Conservation (phyloP, 1,139 yeast species). For the Candida sp. region DNA sequence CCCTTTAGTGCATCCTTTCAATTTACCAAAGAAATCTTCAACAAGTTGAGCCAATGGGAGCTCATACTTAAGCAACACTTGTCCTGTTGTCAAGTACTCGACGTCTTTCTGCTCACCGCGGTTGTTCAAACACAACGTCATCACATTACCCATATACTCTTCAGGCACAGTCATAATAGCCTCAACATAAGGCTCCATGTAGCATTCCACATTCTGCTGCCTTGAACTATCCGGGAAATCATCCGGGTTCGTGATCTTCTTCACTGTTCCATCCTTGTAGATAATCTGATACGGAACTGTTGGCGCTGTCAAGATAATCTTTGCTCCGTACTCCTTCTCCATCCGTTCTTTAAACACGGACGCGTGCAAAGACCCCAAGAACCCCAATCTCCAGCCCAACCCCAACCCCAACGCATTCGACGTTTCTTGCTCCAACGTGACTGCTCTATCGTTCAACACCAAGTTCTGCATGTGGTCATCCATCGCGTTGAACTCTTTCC, state of each 20-base stretch:
- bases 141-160: constrained; percentile 87
- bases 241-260: constrained; percentile 84
- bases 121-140: constrained; percentile 82
- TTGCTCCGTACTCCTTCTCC: constrained; percentile 93
- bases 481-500: constrained; percentile 84
- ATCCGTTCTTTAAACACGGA: constrained; percentile 91
- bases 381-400: constrained; percentile 97
- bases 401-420: constrained; percentile 97
- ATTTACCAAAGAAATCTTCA: constrained; percentile 93
- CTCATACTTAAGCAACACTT: constrained; percentile 77
- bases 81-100: constrained; percentile 80
- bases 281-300: constrained; percentile 90
- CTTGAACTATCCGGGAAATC: constrained; percentile 75
- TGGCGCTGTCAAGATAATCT: constrained; percentile 91
- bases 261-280: constrained; percentile 65
- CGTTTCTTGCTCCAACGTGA: constrained; percentile 86
- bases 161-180: constrained; percentile 92
- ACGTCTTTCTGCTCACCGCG: constrained; percentile 85
- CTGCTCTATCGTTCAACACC: constrained; percentile 91
- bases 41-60: constrained; percentile 90
- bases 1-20: constrained; percentile 90
- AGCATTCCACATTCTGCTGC: constrained; percentile 53
- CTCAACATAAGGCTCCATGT: constrained; percentile 90
- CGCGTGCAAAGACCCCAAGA: constrained; percentile 93
- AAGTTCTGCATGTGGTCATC: constrained; percentile 91